Conservation (phyloP, 306 rosid genomes). For the Sicyos baderoa region DNA sequence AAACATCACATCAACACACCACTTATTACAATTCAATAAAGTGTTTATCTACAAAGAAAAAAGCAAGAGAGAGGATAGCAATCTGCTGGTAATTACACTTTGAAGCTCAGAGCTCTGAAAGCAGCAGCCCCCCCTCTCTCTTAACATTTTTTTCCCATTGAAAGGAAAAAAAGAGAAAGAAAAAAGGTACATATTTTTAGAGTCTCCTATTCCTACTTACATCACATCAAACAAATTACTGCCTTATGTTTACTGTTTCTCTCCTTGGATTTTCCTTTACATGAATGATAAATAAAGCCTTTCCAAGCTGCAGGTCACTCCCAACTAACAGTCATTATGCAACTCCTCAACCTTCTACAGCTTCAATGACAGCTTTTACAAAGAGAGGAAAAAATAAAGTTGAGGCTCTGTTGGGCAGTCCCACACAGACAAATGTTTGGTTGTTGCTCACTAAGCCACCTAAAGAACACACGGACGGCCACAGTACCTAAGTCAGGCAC, state of each 20-base stretch:
- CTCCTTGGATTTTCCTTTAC: background rate
- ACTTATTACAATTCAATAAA: constrained; percentile 6
- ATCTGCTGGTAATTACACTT: background rate
- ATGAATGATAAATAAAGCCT: constrained; percentile 9
- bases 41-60: constrained; percentile 2
- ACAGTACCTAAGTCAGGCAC: too few species aligned
- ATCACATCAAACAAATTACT: constrained; percentile 2
- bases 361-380: constrained; percentile 12
- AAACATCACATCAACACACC: background rate
- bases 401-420: background rate
- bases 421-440: constrained; percentile 6
- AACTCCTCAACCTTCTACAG: constrained; percentile 16
- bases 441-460: constrained; percentile 12
- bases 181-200: constrained; percentile 1
- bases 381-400: background rate
- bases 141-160: background rate
- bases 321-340: constrained; percentile 16
- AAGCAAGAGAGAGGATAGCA: background rate
- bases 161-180: background rate
- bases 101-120: constrained; percentile 8
- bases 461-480: too few species aligned
- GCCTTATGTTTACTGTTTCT: constrained; percentile 8
- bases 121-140: background rate
- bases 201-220: constrained; percentile 12
- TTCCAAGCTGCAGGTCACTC: constrained; percentile 19